Evolutionary conservation across 768 basidiomycete genomes (phyloP).

Genomic region (Leccinum truebloodii): DNA sequence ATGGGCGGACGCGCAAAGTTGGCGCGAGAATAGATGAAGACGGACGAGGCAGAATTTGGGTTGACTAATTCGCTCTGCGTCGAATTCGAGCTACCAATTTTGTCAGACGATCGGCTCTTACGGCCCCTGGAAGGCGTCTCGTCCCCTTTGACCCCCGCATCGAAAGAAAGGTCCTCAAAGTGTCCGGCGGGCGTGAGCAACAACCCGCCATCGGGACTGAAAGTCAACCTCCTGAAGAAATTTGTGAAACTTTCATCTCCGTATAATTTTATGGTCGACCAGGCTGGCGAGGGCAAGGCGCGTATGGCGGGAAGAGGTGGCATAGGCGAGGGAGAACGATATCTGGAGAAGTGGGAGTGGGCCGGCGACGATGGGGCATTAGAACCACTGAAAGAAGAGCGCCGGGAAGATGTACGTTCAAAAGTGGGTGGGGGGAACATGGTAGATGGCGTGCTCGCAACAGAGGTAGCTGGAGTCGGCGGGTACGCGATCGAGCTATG

Average conservation of each 20-base stretch:
- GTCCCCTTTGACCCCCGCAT: slow-evolving; percentile 34
- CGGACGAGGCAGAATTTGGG: slow-evolving; percentile 53
- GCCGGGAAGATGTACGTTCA: slow-evolving; percentile 61
- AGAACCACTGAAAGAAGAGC: slow-evolving; percentile 73
- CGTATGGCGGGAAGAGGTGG: slow-evolving; percentile 93
- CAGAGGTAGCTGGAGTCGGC: slow-evolving; percentile 68
- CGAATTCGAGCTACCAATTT: slow-evolving; percentile 25
- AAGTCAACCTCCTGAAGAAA: slow-evolving; percentile 92
- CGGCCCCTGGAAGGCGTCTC: slow-evolving; percentile 56
- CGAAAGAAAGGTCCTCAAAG: slow-evolving; percentile 86
- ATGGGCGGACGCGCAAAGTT: slow-evolving; percentile 93
- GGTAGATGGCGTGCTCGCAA: slow-evolving; percentile 63
- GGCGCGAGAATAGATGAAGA: slow-evolving; percentile 94
- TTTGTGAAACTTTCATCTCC: slow-evolving; percentile 95
- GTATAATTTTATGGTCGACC: slow-evolving; percentile 79
- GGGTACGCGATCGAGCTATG: slow-evolving; percentile 38
- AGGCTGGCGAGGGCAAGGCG: slow-evolving; percentile 57
- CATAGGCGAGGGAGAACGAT: slow-evolving; percentile 87
- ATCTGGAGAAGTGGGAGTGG: slow-evolving; percentile 56
- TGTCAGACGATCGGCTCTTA: slow-evolving; percentile 51
- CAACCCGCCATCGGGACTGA: slow-evolving; percentile 93
- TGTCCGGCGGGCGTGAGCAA: slow-evolving; percentile 95
- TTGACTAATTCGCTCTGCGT: slow-evolving; percentile 32
- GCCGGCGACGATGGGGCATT: slow-evolving; percentile 76
- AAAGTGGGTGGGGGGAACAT: slow-evolving; percentile 48